Conservation (phyloP, 139 green algal species). For the Haematococcus sp. region DNA sequence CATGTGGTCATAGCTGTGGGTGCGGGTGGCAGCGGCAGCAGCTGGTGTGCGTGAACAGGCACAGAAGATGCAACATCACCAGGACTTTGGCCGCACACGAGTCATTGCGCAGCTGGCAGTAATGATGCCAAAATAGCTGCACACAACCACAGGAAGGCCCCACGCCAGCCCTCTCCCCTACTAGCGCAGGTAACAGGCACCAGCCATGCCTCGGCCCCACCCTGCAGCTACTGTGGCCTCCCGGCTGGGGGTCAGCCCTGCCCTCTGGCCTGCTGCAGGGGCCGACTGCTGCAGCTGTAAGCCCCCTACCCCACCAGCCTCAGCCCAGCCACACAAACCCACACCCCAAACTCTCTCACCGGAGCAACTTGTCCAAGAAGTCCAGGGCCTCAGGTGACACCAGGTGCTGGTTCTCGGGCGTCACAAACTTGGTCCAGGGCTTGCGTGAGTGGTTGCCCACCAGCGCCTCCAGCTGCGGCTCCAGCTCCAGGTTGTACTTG, state of each 20-base stretch:
- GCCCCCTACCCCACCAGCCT: too few relatives aligned
- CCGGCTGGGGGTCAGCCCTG: too few relatives aligned
- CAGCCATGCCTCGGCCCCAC: too few relatives aligned
- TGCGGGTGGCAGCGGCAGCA: background rate
- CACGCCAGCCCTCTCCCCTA: background rate
- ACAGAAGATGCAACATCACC: background rate
- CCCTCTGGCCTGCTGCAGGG: too few relatives aligned
- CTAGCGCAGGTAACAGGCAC: too few relatives aligned
- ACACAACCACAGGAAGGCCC: too few relatives aligned
- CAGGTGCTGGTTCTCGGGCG: constrained; percentile 91
- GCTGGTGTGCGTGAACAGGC: too few relatives aligned
- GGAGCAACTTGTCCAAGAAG: constrained; percentile 93
- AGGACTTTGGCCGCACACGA: background rate
- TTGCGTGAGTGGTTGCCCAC: constrained; percentile 84
- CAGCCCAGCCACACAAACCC: background rate
- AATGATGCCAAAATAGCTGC: too few relatives aligned
- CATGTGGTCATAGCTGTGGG: constrained; percentile 33
- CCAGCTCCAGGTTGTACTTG: constrained; percentile 95
- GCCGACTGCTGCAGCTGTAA: too few relatives aligned
- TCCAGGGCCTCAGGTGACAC: constrained; percentile 91
- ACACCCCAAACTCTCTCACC: constrained; percentile 70
- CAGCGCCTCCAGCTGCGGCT: constrained; percentile 90
- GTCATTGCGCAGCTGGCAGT: too few relatives aligned
- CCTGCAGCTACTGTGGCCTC: too few relatives aligned
- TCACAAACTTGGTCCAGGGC: constrained; percentile 95